These are phyloP conservation scores for Tricholoma furcatifolium DNA, from an alignment of 768 basidiomycete species.

Conservation along the genomic window DNA sequence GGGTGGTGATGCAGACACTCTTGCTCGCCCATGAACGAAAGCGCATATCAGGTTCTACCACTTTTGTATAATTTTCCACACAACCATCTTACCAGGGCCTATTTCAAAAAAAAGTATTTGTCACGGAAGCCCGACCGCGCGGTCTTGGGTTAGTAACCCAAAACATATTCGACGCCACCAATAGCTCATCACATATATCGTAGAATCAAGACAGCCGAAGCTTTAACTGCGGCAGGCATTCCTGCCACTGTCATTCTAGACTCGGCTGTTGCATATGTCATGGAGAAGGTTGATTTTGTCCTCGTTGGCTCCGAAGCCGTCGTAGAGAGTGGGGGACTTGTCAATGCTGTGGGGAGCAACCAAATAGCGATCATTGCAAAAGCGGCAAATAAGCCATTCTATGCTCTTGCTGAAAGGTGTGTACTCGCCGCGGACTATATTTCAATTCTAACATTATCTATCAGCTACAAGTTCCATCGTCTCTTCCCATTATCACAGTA, in stretches of 20 bases:
- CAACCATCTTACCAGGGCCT: slow-evolving; percentile 10
- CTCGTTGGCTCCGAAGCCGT: slow-evolving; percentile 98
- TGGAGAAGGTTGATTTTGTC: slow-evolving; percentile 94
- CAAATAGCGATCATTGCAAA: slow-evolving; percentile 97
- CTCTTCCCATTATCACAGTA: slow-evolving; percentile 92
- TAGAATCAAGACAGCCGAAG: slow-evolving; percentile 89
- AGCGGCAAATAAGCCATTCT: slow-evolving; percentile 93
- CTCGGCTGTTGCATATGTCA: slow-evolving; percentile 94
- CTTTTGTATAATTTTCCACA: slow-evolving; percentile 17
- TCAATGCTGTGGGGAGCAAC: slow-evolving; percentile 93
- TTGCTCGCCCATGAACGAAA: slow-evolving; percentile 88
- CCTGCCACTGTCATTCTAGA: slow-evolving; percentile 95
- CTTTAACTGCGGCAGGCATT: slow-evolving; percentile 84
- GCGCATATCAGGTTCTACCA: slow-evolving; percentile 68
- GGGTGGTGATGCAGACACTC: slow-evolving; percentile 92
- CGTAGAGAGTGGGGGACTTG: slow-evolving; percentile 91
- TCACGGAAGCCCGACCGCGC: slow-evolving; percentile 92
- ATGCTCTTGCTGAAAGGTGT: slow-evolving; percentile 90
- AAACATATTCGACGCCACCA: slow-evolving; percentile 12
- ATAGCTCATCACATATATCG: slow-evolving; percentile 14
- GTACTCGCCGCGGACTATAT: slow-evolving; percentile 18
- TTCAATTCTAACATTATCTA: slow-evolving; percentile 15
- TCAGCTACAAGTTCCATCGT: slow-evolving; percentile 95
- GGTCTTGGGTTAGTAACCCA: slow-evolving; percentile 70
- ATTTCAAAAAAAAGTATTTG: slow-evolving; percentile 63